Evolutionary conservation across 1,139 yeast genomes (phyloP).

Genomic region (Blastobotrys arbuscula): DNA sequence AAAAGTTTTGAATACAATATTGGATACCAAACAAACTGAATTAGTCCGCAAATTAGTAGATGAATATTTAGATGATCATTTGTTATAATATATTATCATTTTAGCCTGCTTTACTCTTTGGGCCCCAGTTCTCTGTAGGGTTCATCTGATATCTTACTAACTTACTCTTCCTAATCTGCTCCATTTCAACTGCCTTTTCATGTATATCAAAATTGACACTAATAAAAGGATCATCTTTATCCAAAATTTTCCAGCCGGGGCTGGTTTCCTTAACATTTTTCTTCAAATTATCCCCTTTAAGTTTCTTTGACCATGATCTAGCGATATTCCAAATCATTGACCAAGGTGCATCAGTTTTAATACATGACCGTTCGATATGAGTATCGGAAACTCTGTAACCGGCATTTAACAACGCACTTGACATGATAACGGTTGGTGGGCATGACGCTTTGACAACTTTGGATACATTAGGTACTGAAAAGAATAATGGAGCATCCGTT

Average conservation of each 20-base stretch:
- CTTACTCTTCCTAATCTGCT: slow-evolving; percentile 63
- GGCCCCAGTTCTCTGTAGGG: slow-evolving; percentile 96
- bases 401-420: slow-evolving; percentile 78
- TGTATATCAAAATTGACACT: slow-evolving; percentile 45
- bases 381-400: slow-evolving; percentile 80
- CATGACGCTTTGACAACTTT: slow-evolving; percentile 76
- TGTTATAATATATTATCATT: neutral
- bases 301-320: slow-evolving; percentile 54
- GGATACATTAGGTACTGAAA: slow-evolving; percentile 71
- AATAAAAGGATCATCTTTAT: slow-evolving; percentile 28
- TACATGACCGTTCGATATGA: slow-evolving; percentile 79
- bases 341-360: slow-evolving; percentile 91
- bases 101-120: slow-evolving; percentile 50
- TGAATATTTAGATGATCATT: slow-evolving; percentile 1
- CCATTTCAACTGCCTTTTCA: slow-evolving; percentile 49
- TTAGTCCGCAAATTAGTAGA: neutral
- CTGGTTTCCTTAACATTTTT: slow-evolving; percentile 44
- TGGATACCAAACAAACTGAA: neutral
- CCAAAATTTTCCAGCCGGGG: slow-evolving; percentile 62
- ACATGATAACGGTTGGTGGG: slow-evolving; percentile 66
- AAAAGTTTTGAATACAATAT: neutral
- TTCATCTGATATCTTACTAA: slow-evolving; percentile 85
- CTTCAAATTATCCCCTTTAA: slow-evolving; percentile 34
- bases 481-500: slow-evolving; percentile 62
- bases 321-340: slow-evolving; percentile 66